Percentiles rank a stretch among this genome's conserved stretches.
Conservation (phyloP, 345 rosid species). For the Citropsis articulata region DNA sequence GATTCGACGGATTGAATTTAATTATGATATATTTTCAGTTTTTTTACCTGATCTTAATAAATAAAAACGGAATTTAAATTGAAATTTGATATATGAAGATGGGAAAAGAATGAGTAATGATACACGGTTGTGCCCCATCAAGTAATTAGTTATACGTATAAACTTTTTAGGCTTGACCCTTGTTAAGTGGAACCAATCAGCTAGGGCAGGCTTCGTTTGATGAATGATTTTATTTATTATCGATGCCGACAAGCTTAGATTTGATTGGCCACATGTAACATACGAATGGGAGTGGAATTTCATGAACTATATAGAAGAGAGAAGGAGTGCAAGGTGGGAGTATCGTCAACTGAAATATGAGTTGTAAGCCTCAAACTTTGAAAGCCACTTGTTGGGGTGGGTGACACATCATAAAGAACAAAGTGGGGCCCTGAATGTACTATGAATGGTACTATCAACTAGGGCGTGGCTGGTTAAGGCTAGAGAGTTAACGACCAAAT, state of each 20-base stretch:
- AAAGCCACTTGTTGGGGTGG: conserved; percentile 69
- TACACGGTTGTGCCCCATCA: too few species aligned
- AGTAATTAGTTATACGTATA: neutral
- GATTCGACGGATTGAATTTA: too few species aligned
- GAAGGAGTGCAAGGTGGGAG: neutral
- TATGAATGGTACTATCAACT: conserved; percentile 36
- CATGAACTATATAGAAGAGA: neutral
- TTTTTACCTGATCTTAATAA: too few species aligned
- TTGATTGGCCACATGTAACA: neutral
- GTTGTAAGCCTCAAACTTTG: conserved; percentile 47
- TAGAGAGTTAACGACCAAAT: neutral
- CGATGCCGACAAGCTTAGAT: neutral
- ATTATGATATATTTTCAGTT: too few species aligned
- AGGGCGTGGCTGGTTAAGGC: neutral
- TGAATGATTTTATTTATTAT: neutral
- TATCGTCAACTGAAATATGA: conserved; percentile 31
- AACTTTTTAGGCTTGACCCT: neutral
- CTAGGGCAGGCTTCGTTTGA: neutral
- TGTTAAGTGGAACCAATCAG: neutral
- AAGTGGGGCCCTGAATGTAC: conserved; percentile 31
- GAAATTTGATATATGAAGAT: too few species aligned
- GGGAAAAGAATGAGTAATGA: too few species aligned
- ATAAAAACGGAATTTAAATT: too few species aligned
- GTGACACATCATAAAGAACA: conserved; percentile 66
- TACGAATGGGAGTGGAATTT: neutral